Conservation (phyloP, 331 rosid genomes). For the Erythrophleum ivorense region DNA sequence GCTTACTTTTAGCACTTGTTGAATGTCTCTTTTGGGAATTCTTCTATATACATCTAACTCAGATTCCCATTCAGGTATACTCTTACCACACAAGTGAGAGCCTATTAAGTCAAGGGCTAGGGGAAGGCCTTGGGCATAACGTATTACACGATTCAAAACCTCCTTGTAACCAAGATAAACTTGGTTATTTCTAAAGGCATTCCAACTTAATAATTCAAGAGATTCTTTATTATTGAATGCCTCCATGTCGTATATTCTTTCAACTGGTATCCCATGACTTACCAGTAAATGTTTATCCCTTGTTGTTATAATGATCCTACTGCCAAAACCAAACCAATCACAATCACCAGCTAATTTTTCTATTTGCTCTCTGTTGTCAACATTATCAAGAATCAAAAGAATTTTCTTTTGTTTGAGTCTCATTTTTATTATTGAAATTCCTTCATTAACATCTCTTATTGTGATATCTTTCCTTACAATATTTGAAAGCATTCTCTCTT, state of each 20-base stretch:
- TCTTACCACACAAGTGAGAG: conserved; percentile 11
- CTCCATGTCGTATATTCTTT: conserved; percentile 29
- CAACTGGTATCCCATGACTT: conserved; percentile 2
- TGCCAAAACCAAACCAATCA: conserved; percentile 55
- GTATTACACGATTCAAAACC: not conserved
- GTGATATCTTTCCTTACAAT: no score
- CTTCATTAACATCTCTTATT: no score
- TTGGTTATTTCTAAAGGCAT: conserved; percentile 41
- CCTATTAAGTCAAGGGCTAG: conserved; percentile 38
- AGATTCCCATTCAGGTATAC: conserved; percentile 9
- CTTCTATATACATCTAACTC: conserved; percentile 1
- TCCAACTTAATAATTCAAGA: conserved; percentile 37
- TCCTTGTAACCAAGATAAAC: not conserved
- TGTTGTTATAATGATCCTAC: conserved; percentile 53
- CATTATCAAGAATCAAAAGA: no score
- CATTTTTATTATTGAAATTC: no score
- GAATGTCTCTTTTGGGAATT: conserved; percentile 10
- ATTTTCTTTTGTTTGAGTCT: no score
- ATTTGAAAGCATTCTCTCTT: no score
- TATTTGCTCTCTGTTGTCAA: no score
- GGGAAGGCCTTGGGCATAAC: not conserved
- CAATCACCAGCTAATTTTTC: no score
- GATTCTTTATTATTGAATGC: conserved; percentile 33
- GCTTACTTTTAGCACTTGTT: conserved; percentile 23
- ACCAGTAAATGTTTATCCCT: conserved; percentile 48